These are phyloP conservation scores for Pichia membranifaciens DNA, from an alignment of 805 yeast genomes.

Conservation along the genomic window DNA sequence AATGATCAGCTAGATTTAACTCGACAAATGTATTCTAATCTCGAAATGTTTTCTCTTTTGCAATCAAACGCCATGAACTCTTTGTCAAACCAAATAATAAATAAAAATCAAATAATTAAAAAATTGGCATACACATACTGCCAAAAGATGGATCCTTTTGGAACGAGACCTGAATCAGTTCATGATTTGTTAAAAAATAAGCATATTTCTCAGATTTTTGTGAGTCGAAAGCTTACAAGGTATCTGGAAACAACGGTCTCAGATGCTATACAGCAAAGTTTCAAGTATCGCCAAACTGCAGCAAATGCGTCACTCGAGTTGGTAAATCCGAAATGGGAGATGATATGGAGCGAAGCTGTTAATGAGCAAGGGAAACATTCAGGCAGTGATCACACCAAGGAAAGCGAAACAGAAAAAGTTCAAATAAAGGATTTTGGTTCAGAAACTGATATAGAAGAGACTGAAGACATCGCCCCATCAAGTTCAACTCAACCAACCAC, in stretches of 20 bases:
- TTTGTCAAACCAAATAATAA: neutral
- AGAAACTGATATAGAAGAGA: too few relatives aligned
- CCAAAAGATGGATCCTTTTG: neutral
- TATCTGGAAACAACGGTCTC: neutral
- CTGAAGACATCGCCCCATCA: too few relatives aligned
- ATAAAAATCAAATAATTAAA: conserved; percentile 4
- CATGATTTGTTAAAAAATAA: neutral
- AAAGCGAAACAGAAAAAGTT: neutral
- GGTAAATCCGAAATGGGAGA: neutral
- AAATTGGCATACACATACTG: conserved; percentile 5
- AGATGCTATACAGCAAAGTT: neutral
- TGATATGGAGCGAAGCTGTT: neutral
- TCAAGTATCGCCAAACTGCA: neutral
- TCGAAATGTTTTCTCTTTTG: neutral
- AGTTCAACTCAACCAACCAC: neutral
- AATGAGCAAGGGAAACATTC: too few relatives aligned
- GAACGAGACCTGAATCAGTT: neutral
- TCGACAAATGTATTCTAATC: neutral
- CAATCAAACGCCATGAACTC: neutral
- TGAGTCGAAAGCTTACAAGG: neutral
- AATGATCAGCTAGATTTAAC: neutral
- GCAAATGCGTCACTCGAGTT: neutral
- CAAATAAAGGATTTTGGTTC: neutral
- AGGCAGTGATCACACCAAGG: neutral
- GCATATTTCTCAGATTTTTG: neutral